These are phyloP conservation scores for Sporisorium graminicola DNA, from an alignment of 1,284 basidiomycete species.

Conservation along the genomic window DNA sequence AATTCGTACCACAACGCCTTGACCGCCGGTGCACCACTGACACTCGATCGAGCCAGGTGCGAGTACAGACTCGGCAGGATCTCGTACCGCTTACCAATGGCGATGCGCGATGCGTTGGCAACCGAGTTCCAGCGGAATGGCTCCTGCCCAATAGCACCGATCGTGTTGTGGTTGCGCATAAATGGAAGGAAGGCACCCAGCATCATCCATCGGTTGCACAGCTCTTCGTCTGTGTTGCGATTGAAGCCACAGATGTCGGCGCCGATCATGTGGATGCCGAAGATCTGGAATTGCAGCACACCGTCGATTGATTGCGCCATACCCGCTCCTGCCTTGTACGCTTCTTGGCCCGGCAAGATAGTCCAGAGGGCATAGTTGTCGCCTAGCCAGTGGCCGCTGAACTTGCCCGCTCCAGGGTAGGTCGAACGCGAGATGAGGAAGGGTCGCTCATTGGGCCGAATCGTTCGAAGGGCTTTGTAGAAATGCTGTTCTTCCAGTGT, in stretches of 20 bases:
- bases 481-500: constrained; percentile 44
- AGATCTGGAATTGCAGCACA: constrained; percentile 79
- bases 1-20: constrained; percentile 58
- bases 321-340: constrained; percentile 46
- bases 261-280: constrained; percentile 55
- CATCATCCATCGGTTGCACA: constrained; percentile 74
- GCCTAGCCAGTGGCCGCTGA: constrained; percentile 71
- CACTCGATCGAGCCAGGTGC: constrained; percentile 29
- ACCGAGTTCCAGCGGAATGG: constrained; percentile 55
- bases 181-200: constrained; percentile 51
- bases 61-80: constrained; percentile 50
- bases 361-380: constrained; percentile 78
- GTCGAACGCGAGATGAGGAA: constrained; percentile 59
- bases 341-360: constrained; percentile 70
- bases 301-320: constrained; percentile 76
- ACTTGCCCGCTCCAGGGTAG: constrained; percentile 54
- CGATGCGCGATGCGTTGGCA: constrained; percentile 49
- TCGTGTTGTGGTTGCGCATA: constrained; percentile 56
- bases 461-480: constrained; percentile 35
- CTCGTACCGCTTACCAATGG: constrained; percentile 51
- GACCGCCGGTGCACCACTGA: constrained; percentile 44
- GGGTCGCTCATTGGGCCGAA: constrained; percentile 52
- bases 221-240: constrained; percentile 79
- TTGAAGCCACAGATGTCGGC: constrained; percentile 57
- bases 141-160: constrained; percentile 53